A percentile compares a stretch with the other conserved stretches of the same genome.
phyloP scores from a whole-genome alignment of 805 yeast genomes.

The Saturnispora ahearnii region DNA sequence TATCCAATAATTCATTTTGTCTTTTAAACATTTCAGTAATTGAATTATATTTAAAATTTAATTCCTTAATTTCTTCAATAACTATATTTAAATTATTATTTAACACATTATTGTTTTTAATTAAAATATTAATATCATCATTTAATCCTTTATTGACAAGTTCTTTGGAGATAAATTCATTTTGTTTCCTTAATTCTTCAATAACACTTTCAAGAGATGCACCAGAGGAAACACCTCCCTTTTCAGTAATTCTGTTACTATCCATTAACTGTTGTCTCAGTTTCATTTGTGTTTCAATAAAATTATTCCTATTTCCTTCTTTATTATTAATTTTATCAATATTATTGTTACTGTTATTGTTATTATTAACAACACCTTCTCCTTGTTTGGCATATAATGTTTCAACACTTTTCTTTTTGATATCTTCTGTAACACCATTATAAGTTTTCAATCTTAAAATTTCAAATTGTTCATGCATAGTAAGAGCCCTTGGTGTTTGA shows the following conservation, averaged over 20 bases:
- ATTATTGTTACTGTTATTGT: background rate
- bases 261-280: background rate
- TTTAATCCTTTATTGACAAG: background rate
- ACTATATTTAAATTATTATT: conserved; percentile 6
- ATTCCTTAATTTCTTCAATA: background rate
- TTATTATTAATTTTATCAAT: background rate
- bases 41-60: conserved; percentile 10
- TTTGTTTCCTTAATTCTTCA: background rate
- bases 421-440: conserved; percentile 32
- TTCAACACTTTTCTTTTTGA: conserved; percentile 18
- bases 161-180: background rate
- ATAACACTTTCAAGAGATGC: background rate
- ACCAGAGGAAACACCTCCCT: background rate
- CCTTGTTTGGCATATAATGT: conserved; percentile 23
- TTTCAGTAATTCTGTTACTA: background rate
- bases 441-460: conserved; percentile 50
- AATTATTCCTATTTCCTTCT: background rate
- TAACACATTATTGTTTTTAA: conserved; percentile 7
- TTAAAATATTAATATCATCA: conserved; percentile 1
- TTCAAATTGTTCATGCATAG: conserved; percentile 52
- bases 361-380: background rate
- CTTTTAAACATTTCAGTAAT: conserved; percentile 10
- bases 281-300: background rate
- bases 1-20: conserved; percentile 13
- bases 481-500: conserved; percentile 27